Conservation (phyloP, 345 rosid genomes). For the Citrus glauca region DNA sequence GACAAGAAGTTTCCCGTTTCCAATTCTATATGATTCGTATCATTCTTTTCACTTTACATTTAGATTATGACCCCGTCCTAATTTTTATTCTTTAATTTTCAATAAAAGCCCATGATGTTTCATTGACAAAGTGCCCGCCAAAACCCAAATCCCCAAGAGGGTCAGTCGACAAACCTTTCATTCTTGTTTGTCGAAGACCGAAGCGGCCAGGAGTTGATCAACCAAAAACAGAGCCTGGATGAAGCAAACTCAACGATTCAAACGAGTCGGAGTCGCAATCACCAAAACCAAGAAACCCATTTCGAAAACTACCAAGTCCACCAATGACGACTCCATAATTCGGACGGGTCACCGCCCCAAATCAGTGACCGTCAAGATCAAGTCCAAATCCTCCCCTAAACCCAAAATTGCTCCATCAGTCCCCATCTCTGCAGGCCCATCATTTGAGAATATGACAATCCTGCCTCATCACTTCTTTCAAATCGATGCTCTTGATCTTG, state of each 20-base stretch:
- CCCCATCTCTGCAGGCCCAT: conserved; percentile 1
- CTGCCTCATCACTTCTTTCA: conserved; percentile 70
- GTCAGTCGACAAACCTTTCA: neutral
- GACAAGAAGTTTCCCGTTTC: too few relatives aligned
- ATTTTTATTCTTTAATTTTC: too few relatives aligned
- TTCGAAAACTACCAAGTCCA: neutral
- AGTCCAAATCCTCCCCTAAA: conserved; percentile 5
- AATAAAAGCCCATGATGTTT: neutral
- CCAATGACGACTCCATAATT: conserved; percentile 7
- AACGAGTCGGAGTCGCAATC: conserved; percentile 22
- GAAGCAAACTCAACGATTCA: conserved; percentile 31
- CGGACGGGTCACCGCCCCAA: conserved; percentile 27
- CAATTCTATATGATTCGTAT: too few relatives aligned
- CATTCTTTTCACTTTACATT: too few relatives aligned
- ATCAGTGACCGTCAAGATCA: conserved; percentile 15
- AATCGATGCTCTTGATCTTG: conserved; percentile 82
- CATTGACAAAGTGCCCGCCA: neutral
- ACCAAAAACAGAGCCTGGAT: neutral
- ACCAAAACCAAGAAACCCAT: conserved; percentile 13
- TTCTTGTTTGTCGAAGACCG: neutral
- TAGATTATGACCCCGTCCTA: too few relatives aligned
- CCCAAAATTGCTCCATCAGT: conserved; percentile 3
- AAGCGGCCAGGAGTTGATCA: neutral
- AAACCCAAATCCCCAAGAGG: conserved; percentile 1
- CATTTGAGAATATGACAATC: conserved; percentile 31